These are phyloP conservation scores for Salvia rosmarinus DNA, from an alignment of 257 asterid genomes.

Conservation along the genomic window DNA sequence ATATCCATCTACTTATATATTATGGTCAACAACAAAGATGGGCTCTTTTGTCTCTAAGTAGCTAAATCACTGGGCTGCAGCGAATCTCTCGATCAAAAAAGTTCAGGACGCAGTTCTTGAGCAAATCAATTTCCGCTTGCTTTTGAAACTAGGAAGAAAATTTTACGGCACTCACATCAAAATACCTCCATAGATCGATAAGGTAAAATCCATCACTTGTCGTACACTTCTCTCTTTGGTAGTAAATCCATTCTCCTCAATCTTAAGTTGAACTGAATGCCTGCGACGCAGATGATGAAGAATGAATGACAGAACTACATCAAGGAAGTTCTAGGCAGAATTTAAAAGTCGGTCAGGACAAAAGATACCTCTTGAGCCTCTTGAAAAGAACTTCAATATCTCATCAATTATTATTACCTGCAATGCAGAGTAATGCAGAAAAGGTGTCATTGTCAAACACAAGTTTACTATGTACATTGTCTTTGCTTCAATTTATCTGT, in stretches of 20 bases:
- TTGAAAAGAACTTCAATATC: constrained; percentile 89
- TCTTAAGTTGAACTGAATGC: constrained; percentile 63
- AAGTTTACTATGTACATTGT: neutral
- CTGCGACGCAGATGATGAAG: constrained; percentile 42
- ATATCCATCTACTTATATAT: neutral
- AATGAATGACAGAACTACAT: constrained; percentile 17
- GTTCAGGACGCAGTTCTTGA: neutral
- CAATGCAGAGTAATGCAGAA: constrained; percentile 26
- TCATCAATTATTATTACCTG: constrained; percentile 96
- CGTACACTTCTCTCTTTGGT: constrained; percentile 74
- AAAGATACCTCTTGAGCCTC: constrained; percentile 56
- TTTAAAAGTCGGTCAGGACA: neutral
- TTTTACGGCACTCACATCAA: neutral
- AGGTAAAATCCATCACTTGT: constrained; percentile 42
- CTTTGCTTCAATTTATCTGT: neutral
- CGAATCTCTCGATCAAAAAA: constrained; percentile 15
- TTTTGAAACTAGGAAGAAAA: neutral
- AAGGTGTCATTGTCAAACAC: neutral
- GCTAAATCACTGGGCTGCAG: neutral
- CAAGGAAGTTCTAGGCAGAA: neutral
- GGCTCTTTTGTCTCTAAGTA: neutral
- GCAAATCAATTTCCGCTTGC: constrained; percentile 16
- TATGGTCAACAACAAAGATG: constrained; percentile 19
- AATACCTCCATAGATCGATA: constrained; percentile 1
- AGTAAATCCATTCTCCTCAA: constrained; percentile 78